phyloP scores from a whole-genome alignment of 371 early-diverging fungal species.

The Rozella allomycis region DNA sequence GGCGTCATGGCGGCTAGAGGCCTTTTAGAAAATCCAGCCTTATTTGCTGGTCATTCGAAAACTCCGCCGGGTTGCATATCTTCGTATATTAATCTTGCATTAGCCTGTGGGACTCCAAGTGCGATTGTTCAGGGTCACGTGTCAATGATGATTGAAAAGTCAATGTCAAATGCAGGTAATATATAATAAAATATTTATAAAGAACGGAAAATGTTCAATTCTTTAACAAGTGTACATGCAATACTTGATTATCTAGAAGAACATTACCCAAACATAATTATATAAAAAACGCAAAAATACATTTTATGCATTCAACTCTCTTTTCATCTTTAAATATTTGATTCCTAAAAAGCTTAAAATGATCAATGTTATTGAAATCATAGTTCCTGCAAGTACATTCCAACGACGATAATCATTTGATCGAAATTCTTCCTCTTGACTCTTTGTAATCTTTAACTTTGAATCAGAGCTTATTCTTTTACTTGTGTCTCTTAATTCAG shows the following conservation, averaged over 20 bases:
- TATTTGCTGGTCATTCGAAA: slow-evolving; percentile 14
- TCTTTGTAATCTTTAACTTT: no score
- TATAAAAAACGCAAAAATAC: no score
- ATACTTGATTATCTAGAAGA: slow-evolving; percentile 59
- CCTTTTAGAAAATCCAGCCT: slow-evolving; percentile 65
- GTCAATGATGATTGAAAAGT: slow-evolving; percentile 73
- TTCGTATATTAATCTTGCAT: slow-evolving; percentile 44
- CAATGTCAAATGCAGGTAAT: slow-evolving; percentile 36
- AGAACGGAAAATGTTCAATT: slow-evolving; percentile 67
- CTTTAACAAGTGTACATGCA: slow-evolving; percentile 48
- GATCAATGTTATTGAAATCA: no score
- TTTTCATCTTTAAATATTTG: no score
- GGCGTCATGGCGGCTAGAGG: slow-evolving; percentile 66
- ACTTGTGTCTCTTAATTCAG: no score
- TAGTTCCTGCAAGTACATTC: no score
- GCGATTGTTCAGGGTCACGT: slow-evolving; percentile 81
- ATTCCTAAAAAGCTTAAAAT: no score
- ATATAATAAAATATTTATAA: slow-evolving; percentile 1
- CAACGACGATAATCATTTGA: no score
- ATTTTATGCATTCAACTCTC: no score
- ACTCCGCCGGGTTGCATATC: slow-evolving; percentile 18
- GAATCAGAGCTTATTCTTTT: no score
- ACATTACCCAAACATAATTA: no score
- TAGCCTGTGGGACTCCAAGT: slow-evolving; percentile 57
- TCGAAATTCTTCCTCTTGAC: no score